Conservation (phyloP, 495 filamentous ascomycete species). For the Podospora appendiculata region DNA sequence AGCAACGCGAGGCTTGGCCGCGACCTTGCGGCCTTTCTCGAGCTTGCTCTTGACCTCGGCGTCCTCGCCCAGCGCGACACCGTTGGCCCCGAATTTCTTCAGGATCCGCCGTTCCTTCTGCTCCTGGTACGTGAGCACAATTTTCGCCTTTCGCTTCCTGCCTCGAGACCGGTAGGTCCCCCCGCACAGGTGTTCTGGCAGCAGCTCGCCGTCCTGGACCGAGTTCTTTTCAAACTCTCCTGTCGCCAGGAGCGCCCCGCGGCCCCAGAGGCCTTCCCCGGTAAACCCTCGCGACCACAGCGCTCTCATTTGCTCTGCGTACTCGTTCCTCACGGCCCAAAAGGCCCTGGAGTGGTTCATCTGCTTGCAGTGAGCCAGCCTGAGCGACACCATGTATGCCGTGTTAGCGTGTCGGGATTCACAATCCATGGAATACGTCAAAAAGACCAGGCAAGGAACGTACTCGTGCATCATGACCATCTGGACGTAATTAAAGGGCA, state of each 20-base stretch:
- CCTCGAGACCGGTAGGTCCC: slow-evolving; percentile 54
- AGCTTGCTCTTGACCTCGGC: slow-evolving; percentile 51
- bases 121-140: slow-evolving; percentile 53
- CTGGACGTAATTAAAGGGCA: slow-evolving; percentile 68
- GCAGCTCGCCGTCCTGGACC: slow-evolving; percentile 39
- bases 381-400: slow-evolving; percentile 17
- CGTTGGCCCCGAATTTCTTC: slow-evolving; percentile 68
- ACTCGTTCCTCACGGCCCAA: slow-evolving; percentile 64
- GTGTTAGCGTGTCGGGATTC: background rate
- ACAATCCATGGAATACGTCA: background rate
- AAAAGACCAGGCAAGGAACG: background rate
- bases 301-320: slow-evolving; percentile 53
- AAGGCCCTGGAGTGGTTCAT: slow-evolving; percentile 75
- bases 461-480: slow-evolving; percentile 80
- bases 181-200: slow-evolving; percentile 62
- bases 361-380: slow-evolving; percentile 69
- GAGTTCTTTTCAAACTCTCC: slow-evolving; percentile 48
- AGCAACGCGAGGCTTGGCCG: slow-evolving; percentile 63
- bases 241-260: slow-evolving; percentile 50
- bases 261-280: slow-evolving; percentile 72
- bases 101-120: slow-evolving; percentile 54
- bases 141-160: slow-evolving; percentile 44
- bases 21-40: slow-evolving; percentile 52
- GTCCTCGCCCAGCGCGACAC: slow-evolving; percentile 59
- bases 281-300: slow-evolving; percentile 60